phyloP scores from a whole-genome alignment of 2,329 filamentous ascomycete species.

The Lasiodiplodia gonubiensis region DNA sequence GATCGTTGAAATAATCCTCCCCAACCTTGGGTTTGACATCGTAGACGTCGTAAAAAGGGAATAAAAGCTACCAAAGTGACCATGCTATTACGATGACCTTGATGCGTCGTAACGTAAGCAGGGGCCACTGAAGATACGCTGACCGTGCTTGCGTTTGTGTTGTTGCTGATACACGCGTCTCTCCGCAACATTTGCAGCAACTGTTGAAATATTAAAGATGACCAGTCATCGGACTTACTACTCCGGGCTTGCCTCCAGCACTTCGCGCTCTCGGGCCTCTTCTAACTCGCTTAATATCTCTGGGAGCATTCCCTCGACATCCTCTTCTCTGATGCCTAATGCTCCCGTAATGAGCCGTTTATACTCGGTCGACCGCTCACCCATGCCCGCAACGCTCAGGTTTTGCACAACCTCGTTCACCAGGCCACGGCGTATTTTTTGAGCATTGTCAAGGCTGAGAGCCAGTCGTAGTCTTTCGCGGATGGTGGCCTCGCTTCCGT shows the following conservation, averaged over 20 bases:
- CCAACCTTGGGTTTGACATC: neutral
- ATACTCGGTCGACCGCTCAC: slow-evolving; percentile 76
- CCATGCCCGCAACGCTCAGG: slow-evolving; percentile 70
- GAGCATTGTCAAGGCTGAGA: slow-evolving; percentile 61
- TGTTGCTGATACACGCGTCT: neutral
- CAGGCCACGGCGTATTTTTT: slow-evolving; percentile 65
- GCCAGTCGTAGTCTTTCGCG: slow-evolving; percentile 63
- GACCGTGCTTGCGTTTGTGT: neutral
- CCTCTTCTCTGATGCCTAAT: slow-evolving; percentile 67
- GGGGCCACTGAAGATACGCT: neutral
- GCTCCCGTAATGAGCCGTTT: slow-evolving; percentile 71
- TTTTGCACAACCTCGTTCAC: slow-evolving; percentile 73
- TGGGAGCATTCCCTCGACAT: slow-evolving; percentile 66
- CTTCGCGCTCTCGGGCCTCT: slow-evolving; percentile 42
- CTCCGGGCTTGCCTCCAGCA: slow-evolving; percentile 41
- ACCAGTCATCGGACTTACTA: neutral
- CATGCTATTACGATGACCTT: neutral
- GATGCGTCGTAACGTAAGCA: neutral
- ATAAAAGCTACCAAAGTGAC: neutral
- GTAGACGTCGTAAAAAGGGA: neutral
- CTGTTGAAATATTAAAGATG: slow-evolving; percentile 3
- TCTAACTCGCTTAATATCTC: slow-evolving; percentile 58
- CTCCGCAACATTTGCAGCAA: neutral
- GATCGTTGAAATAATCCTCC: neutral
- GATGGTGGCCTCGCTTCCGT: slow-evolving; percentile 26